These are phyloP conservation scores for Scutellaria barbata DNA, from an alignment of 257 asterid species.

Conservation along the genomic window DNA sequence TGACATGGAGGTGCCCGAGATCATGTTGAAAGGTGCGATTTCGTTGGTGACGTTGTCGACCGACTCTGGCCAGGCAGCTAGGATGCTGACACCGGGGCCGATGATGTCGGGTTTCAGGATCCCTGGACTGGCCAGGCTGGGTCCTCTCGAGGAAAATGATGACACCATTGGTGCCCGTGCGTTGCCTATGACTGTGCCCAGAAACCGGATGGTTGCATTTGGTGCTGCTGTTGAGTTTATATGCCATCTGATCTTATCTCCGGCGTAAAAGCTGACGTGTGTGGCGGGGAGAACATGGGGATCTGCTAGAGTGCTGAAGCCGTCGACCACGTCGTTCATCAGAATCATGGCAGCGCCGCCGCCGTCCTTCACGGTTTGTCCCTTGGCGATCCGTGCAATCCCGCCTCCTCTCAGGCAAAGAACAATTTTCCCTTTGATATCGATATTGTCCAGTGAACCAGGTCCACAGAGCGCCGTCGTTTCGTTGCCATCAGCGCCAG, in stretches of 20 bases:
- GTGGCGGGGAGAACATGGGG: constrained; percentile 54
- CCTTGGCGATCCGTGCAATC: constrained; percentile 45
- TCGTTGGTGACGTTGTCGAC: constrained; percentile 42
- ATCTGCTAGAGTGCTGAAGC: constrained; percentile 42
- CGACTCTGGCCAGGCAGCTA: constrained; percentile 52
- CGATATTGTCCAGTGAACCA: constrained; percentile 32
- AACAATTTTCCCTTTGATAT: constrained; percentile 49
- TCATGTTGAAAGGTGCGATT: constrained; percentile 40
- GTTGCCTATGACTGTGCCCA: constrained; percentile 45
- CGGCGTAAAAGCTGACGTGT: constrained; percentile 46
- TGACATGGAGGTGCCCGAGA: constrained; percentile 61
- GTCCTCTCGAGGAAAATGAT: constrained; percentile 58
- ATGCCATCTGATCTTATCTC: constrained; percentile 40
- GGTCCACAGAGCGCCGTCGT: constrained; percentile 38
- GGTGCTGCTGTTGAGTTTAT: constrained; percentile 46
- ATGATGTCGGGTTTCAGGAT: constrained; percentile 57
- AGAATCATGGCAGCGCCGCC: constrained; percentile 61
- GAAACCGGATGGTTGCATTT: constrained; percentile 36
- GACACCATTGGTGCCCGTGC: constrained; percentile 41
- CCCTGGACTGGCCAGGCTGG: constrained; percentile 52
- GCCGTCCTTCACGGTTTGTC: constrained; percentile 46
- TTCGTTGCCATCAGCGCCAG: constrained; percentile 36
- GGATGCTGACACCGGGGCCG: constrained; percentile 58
- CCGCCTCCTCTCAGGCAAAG: constrained; percentile 50
- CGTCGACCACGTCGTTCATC: constrained; percentile 41